Evolutionary conservation across 2,329 filamentous ascomycete species (phyloP), one percentile per base, ranked within the genome.

Genomic region (Apiospora rasikravindrae): DNA sequence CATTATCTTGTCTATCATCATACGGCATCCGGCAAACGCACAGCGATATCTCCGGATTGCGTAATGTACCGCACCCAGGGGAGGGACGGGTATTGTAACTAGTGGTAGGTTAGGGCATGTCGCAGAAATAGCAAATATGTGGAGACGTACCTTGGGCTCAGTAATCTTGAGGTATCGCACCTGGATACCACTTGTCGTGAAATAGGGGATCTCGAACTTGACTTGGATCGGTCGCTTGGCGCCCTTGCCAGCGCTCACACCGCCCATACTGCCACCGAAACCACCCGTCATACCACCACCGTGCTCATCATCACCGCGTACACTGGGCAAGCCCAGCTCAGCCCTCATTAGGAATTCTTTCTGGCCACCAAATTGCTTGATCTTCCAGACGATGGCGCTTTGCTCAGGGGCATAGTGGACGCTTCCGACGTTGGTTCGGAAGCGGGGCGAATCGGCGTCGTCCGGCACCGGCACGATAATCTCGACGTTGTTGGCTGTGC

Each of bases 161-260:
- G 97, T 98, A 80, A 99, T 99, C 89, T 99, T 99, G 82, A 99
- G 85, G 83, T 99, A 99, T 79, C 96, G 91, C 79, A 99, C 96
- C 84, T 99, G 97, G 77, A 99, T 99, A 75, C 96, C 96, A 84
- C 94, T 97, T 3, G 97, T 99, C n/a, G 96, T 99, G 82, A 99
- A 99, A 85, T 99, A 99, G n/a, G 96, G 96, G 80, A 99, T 99
- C 86, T 99, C 96, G 82, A 99, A 99, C 86, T 99, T 99, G 86
- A 99, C 96, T 83, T 95, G 96, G 79, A 99, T 99, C 0, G 96
- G 96, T 77, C 96, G 88, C 88, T 98, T 99, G 72, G 90, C 89
- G 26, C 94, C 94, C 86, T 98, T 98, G 72, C 91, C 92, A 26
- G 91, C 88, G n/a, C 89, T 91, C 40, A 96, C 90, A 75, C 96